A percentile compares a stretch with the other conserved stretches of the same genome.
These are phyloP conservation scores for Paraleonurus japonicus DNA, from an alignment of 257 asterid genomes.

Conservation along the genomic window DNA sequence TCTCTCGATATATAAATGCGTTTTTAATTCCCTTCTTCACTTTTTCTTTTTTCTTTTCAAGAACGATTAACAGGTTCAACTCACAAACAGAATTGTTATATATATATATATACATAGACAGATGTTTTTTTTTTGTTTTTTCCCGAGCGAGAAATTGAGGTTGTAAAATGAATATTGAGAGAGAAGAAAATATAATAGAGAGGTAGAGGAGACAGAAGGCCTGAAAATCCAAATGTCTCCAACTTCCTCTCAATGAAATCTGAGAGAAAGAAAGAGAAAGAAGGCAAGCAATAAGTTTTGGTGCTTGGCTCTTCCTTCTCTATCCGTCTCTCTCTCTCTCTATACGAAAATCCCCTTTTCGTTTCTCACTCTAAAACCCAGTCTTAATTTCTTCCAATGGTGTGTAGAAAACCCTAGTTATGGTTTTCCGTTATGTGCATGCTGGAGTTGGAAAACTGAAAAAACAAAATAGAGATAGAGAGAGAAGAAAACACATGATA, in stretches of 20 bases:
- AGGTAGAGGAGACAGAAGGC: constrained; percentile 55
- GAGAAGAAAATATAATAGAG: constrained; percentile 16
- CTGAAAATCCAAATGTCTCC: constrained; percentile 43
- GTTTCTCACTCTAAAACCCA: constrained; percentile 14
- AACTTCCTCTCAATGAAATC: constrained; percentile 42
- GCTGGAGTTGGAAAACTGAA: constrained; percentile 49
- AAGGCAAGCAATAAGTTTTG: constrained; percentile 24
- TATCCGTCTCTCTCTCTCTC: constrained; percentile 32
- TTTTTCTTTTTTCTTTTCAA: neutral
- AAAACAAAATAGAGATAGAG: constrained; percentile 10
- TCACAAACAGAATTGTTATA: neutral
- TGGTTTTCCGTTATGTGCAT: constrained; percentile 45
- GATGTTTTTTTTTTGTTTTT: too few relatives aligned
- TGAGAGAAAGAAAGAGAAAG: constrained; percentile 42
- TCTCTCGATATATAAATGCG: neutral
- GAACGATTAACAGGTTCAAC: neutral
- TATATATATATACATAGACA: neutral
- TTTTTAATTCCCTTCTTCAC: too few relatives aligned
- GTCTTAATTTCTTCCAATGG: neutral
- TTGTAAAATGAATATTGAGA: too few relatives aligned
- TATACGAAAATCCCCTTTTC: neutral
- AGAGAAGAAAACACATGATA: constrained; percentile 9
- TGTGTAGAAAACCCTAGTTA: constrained; percentile 42
- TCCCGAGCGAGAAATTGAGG: neutral
- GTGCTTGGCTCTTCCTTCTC: constrained; percentile 42